A percentile compares a stretch with the other conserved stretches of the same genome.
Conservation (phyloP, 108 stramenopile genomes). For the Mayamaea pseudoterrestris region DNA sequence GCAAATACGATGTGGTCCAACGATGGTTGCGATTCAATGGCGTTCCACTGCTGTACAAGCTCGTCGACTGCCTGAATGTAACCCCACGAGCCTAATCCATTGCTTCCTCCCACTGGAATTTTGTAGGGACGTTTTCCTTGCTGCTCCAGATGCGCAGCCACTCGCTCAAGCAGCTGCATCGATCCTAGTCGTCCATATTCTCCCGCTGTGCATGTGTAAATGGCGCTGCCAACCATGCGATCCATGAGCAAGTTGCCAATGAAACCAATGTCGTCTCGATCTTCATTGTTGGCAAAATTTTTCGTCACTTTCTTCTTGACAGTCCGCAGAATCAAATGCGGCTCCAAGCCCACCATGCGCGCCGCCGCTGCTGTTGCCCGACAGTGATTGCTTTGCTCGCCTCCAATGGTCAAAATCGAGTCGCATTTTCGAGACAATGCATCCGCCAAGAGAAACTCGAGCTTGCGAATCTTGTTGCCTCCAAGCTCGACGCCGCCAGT, state of each 20-base stretch:
- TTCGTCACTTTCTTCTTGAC: slow-evolving; percentile 4
- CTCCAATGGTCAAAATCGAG: slow-evolving; percentile 82
- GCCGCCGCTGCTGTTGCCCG: slow-evolving; percentile 78
- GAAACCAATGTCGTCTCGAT: slow-evolving; percentile 29
- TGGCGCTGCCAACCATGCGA: slow-evolving; percentile 62
- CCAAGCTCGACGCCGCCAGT: slow-evolving; percentile 73
- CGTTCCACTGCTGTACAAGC: slow-evolving; percentile 25
- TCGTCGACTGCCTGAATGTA: slow-evolving; percentile 79
- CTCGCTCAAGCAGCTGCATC: slow-evolving; percentile 31
- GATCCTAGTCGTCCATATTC: slow-evolving; percentile 77
- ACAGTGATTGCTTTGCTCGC: slow-evolving; percentile 86
- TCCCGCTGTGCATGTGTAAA: slow-evolving; percentile 75
- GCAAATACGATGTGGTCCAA: slow-evolving; percentile 85
- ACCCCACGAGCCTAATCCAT: slow-evolving; percentile 78
- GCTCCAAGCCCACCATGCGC: slow-evolving; percentile 65
- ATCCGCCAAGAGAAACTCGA: slow-evolving; percentile 84
- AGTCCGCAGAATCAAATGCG: slow-evolving; percentile 70
- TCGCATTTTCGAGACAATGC: slow-evolving; percentile 39
- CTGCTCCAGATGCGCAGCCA: slow-evolving; percentile 28
- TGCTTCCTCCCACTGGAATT: slow-evolving; percentile 85
- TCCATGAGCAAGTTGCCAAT: slow-evolving; percentile 71
- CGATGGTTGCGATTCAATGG: slow-evolving; percentile 6
- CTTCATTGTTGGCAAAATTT: no score
- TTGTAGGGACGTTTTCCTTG: slow-evolving; percentile 28
- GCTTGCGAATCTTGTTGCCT: slow-evolving; percentile 85